Evolutionary conservation across 495 filamentous ascomycete genomes (phyloP), one percentile per base, ranked within the genome.

Genomic region (Glonium stellatum): DNA sequence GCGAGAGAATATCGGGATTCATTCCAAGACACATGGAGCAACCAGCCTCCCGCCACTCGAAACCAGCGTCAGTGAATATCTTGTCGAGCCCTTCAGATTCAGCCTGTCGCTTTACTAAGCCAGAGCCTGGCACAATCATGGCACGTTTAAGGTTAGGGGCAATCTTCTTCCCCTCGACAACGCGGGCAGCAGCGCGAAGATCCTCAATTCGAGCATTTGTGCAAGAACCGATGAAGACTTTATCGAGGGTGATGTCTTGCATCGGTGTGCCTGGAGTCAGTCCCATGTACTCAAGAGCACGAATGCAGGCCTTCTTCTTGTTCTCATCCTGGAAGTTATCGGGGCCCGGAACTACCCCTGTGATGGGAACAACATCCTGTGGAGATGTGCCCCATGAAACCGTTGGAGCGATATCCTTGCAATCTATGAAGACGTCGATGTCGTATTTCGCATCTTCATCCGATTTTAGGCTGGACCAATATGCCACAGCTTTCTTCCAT

Each of bases 1-100:
- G 93, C 1, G 89, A 84, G n/a, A 97, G 82, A 66, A 98, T 96
- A 73, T 98, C 93, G 0, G 93, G 91, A 78, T 98, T 98, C 93
- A 98, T 98, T 72, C 93, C 93, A 31, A 98, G 82, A 67, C 93
- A 98, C 93, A 98, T 98, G 55, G 87, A 92, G 79, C 93, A 98
- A 47, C 93, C 93, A 59, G 93, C 93, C 79, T 98, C 93, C 59
- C 93, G 82, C 92, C 92, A 97, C 71, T 98, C 93, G 58, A 97
- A 97, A 8, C 93, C 93, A 54, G 93, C 90, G 46, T 95, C 89
- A 19, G 76, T 71, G 72, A 98, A 98, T 64, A 96, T 87, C 77
- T 88, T 88, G 75, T 97, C 89, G 0, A 98, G 84, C 54, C 92
- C 91, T 72, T 98, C 93, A 0, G 81, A 72, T 73, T 98, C 93